These are phyloP conservation scores for Penicillium decumbens DNA, from an alignment of 2,329 filamentous ascomycete species.

Conservation along the genomic window DNA sequence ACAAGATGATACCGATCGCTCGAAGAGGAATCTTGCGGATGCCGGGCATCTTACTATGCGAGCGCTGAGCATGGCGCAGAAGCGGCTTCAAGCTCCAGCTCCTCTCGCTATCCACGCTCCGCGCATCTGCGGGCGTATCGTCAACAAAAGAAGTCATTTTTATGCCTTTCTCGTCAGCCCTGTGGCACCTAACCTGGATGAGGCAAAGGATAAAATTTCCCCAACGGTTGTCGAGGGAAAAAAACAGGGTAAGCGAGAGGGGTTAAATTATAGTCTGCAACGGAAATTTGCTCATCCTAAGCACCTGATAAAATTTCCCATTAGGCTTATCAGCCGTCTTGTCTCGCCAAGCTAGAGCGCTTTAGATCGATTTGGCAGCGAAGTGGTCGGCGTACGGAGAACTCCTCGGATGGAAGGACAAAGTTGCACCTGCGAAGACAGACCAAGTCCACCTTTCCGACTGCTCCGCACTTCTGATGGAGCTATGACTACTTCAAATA, in stretches of 20 bases:
- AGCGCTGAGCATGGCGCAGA: slow-evolving; percentile 40
- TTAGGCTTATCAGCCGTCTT: slow-evolving; percentile 14
- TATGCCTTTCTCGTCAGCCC: not conserved
- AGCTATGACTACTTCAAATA: not conserved
- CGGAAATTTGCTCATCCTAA: not conserved
- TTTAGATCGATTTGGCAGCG: slow-evolving; percentile 8
- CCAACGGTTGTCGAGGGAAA: not conserved
- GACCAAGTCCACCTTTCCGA: not conserved
- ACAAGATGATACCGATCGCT: slow-evolving; percentile 54
- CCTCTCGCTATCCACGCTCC: slow-evolving; percentile 12
- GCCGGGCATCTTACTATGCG: slow-evolving; percentile 52
- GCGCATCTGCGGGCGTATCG: slow-evolving; percentile 4
- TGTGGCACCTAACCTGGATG: not conserved
- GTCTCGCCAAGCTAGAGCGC: slow-evolving; percentile 7
- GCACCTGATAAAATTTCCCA: not conserved
- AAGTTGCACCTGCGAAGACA: not conserved
- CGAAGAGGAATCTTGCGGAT: slow-evolving; percentile 54
- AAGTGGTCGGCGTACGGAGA: not conserved
- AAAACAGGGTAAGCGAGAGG: not conserved
- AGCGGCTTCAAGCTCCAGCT: slow-evolving; percentile 31
- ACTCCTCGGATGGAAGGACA: not conserved
- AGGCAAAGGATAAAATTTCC: not conserved
- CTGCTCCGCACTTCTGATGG: not conserved
- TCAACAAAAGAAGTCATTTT: slow-evolving; percentile 1
- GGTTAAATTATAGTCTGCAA: not conserved